These are phyloP conservation scores for Conringia planisiliqua DNA, from an alignment of 345 rosid species.

Conservation along the genomic window DNA sequence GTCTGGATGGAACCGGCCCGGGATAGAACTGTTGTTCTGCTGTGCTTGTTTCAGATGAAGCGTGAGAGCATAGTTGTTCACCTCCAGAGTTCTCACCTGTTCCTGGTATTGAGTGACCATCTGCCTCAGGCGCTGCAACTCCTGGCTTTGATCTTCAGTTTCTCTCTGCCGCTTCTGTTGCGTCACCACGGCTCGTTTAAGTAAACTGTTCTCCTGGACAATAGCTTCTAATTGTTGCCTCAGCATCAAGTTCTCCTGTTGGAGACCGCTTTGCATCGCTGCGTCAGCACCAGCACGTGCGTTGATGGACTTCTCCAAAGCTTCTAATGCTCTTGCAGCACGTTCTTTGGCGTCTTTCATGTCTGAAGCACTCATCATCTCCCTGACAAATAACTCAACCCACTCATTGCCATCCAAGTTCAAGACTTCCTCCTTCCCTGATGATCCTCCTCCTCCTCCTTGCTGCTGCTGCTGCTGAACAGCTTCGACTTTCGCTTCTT, in stretches of 20 bases:
- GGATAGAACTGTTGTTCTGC: slow-evolving; percentile 43
- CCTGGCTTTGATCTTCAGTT: slow-evolving; percentile 53
- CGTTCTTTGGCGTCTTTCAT: slow-evolving; percentile 80
- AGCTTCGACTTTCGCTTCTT: slow-evolving; percentile 40
- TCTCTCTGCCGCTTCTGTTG: slow-evolving; percentile 85
- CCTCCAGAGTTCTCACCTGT: slow-evolving; percentile 78
- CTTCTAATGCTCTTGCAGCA: slow-evolving; percentile 75
- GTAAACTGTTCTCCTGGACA: slow-evolving; percentile 65
- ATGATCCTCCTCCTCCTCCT: slow-evolving; percentile 23
- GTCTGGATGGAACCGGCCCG: slow-evolving; percentile 78
- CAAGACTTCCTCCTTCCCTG: slow-evolving; percentile 30
- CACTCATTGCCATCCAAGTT: slow-evolving; percentile 64
- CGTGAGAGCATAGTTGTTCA: slow-evolving; percentile 69
- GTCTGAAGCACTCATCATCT: slow-evolving; percentile 67
- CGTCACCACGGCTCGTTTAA: slow-evolving; percentile 74
- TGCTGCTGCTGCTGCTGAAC: slow-evolving; percentile 24
- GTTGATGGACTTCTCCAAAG: slow-evolving; percentile 67
- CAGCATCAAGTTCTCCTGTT: slow-evolving; percentile 63
- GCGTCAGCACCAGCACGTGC: slow-evolving; percentile 54
- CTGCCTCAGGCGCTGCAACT: slow-evolving; percentile 72
- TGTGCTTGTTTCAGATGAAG: slow-evolving; percentile 65
- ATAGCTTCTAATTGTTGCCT: slow-evolving; percentile 69
- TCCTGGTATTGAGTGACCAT: slow-evolving; percentile 75
- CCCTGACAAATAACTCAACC: slow-evolving; percentile 79
- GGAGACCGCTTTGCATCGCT: slow-evolving; percentile 44